Conservation (phyloP, 2,329 filamentous ascomycete species). For the Hymenotorrendiella dingleyae region DNA sequence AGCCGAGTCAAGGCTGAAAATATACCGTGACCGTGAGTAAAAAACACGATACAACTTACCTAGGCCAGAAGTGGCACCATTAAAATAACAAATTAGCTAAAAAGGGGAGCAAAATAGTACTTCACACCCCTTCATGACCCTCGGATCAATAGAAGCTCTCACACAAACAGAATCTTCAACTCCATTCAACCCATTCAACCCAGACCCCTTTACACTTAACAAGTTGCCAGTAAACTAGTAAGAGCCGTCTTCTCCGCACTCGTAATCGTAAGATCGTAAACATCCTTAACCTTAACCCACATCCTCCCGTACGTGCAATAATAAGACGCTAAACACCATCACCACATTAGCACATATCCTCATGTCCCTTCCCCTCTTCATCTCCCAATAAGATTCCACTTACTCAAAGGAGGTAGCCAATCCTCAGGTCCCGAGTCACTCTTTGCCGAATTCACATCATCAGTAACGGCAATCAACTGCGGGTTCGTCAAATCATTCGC, state of each 20-base stretch:
- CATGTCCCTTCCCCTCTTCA: background rate
- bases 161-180: no score
- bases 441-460: slow-evolving; percentile 68
- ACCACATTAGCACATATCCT: background rate
- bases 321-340: slow-evolving; percentile 43
- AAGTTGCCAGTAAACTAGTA: slow-evolving; percentile 57
- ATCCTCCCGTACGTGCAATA: slow-evolving; percentile 71
- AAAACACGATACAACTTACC: no score
- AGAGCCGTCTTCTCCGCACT: slow-evolving; percentile 66
- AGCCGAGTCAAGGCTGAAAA: no score
- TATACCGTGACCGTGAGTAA: no score
- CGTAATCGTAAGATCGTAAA: slow-evolving; percentile 64
- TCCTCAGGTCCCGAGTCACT: slow-evolving; percentile 66
- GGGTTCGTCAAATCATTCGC: slow-evolving; percentile 73
- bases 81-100: no score
- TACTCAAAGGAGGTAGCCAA: slow-evolving; percentile 67
- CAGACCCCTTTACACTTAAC: no score
- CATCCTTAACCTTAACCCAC: slow-evolving; percentile 74
- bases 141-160: no score
- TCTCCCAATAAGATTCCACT: slow-evolving; percentile 28
- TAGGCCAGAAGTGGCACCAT: no score
- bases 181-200: no score
- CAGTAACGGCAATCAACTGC: slow-evolving; percentile 74
- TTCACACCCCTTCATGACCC: no score
- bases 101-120: no score